These are phyloP conservation scores for Starmerella kuoi DNA, from an alignment of 805 yeast genomes.

Conservation along the genomic window DNA sequence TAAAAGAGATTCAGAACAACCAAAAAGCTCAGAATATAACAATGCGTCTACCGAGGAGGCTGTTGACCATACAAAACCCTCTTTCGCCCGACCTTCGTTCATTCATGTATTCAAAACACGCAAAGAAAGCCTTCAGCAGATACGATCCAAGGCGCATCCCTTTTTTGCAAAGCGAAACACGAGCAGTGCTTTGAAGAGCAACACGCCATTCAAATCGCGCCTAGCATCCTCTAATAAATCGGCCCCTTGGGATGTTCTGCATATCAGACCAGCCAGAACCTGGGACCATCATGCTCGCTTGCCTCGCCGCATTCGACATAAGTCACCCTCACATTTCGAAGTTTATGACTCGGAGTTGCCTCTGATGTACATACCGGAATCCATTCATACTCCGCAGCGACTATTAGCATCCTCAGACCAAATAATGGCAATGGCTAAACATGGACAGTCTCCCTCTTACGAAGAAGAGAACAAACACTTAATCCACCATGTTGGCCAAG, in stretches of 20 bases:
- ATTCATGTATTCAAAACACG: constrained; percentile 3
- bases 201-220: not conserved
- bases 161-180: constrained; percentile 20
- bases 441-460: not conserved
- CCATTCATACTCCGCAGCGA: not conserved
- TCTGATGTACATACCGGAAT: not conserved
- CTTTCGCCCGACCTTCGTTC: constrained; percentile 4
- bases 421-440: not conserved
- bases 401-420: not conserved
- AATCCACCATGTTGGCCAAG: not conserved
- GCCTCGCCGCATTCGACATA: not conserved
- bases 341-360: not conserved
- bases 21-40: too few relatives aligned
- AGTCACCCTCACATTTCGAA: not conserved
- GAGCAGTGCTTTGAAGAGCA: not conserved
- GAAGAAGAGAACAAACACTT: not conserved
- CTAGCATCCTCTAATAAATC: not conserved
- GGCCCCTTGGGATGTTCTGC: constrained; percentile 1
- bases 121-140: not conserved
- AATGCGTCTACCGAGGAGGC: too few relatives aligned
- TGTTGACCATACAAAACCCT: too few relatives aligned
- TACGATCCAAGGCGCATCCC: constrained; percentile 15
- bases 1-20: not conserved
- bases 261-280: not conserved
- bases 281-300: not conserved